Conservation (phyloP, 2,329 filamentous ascomycete species). For the Pezicula neosporulosa region DNA sequence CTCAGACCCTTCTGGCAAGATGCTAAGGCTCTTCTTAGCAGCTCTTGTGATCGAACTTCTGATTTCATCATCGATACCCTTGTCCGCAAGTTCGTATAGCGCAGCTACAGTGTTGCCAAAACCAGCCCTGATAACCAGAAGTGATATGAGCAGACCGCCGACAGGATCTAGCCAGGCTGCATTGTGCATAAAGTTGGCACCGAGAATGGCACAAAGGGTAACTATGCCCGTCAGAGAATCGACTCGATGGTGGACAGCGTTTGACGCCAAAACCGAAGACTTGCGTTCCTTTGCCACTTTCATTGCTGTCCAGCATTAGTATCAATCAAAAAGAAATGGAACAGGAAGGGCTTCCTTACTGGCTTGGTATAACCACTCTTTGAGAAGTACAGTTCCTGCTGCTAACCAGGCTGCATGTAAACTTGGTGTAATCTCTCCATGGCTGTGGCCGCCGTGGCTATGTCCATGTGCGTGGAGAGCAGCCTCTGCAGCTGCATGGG, state of each 20-base stretch:
- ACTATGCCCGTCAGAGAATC: conserved; percentile 95
- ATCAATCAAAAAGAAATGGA: background rate
- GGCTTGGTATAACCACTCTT: conserved; percentile 95
- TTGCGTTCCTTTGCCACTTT: conserved; percentile 93
- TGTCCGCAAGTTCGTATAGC: conserved; percentile 86
- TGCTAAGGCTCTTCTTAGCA: conserved; percentile 53
- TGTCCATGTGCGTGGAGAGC: conserved; percentile 51
- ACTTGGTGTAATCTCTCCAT: conserved; percentile 67
- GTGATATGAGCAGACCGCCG: conserved; percentile 85
- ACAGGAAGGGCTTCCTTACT: conserved; percentile 59
- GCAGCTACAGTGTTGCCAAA: conserved; percentile 80
- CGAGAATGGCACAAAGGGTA: conserved; percentile 82
- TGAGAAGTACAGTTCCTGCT: conserved; percentile 82
- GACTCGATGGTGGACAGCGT: conserved; percentile 93
- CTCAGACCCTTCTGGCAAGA: conserved; percentile 49
- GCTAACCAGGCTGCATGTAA: conserved; percentile 95
- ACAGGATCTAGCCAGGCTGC: conserved; percentile 94
- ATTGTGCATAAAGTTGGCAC: conserved; percentile 80
- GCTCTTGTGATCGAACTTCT: conserved; percentile 68
- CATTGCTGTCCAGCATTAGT: conserved; percentile 61
- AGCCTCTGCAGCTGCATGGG: conserved; percentile 47
- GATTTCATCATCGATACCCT: conserved; percentile 81
- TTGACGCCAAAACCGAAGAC: conserved; percentile 92
- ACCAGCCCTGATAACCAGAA: conserved; percentile 90
- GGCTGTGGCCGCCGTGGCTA: conserved; percentile 57